Evolutionary conservation across 2,329 filamentous ascomycete genomes (phyloP).

Genomic region (Botrytis porri): DNA sequence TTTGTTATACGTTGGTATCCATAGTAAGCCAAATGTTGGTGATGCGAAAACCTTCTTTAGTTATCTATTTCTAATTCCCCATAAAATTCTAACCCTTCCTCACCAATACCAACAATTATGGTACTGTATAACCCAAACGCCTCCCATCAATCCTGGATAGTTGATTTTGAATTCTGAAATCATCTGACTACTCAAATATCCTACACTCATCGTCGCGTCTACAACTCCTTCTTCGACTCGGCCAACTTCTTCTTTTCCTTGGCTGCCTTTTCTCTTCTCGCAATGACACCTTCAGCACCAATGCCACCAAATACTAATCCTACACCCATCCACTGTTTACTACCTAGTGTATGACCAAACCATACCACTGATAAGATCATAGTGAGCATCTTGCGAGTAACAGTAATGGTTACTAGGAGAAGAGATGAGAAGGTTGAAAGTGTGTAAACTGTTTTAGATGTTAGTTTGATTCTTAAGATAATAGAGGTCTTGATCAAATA

Average conservation of each 20-base stretch:
- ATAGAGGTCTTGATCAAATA: not conserved
- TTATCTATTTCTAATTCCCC: not conserved
- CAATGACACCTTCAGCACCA: constrained; percentile 82
- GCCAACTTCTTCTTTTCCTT: constrained; percentile 53
- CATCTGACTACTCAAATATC: not conserved
- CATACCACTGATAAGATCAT: constrained; percentile 96
- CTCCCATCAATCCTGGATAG: not conserved
- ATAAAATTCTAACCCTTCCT: not conserved
- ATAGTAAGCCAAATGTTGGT: not conserved
- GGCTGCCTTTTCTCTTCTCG: constrained; percentile 75
- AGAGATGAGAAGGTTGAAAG: constrained; percentile 88
- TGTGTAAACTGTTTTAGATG: constrained; percentile 63
- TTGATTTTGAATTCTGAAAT: not conserved
- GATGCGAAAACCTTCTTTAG: not conserved
- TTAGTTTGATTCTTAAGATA: constrained; percentile 5
- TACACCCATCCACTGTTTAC: constrained; percentile 94
- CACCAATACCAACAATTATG: not conserved
- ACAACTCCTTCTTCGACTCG: constrained; percentile 32
- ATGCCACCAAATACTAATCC: constrained; percentile 92
- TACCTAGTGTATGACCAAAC: constrained; percentile 82
- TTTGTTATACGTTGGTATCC: not conserved
- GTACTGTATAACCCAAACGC: not conserved
- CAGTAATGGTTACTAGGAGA: constrained; percentile 90
- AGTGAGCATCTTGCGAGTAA: constrained; percentile 98
- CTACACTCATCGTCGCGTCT: constrained; percentile 2